A percentile compares a stretch with the other conserved stretches of the same genome.
Conservation (phyloP, 116 monocot species). For the Zostera marina region DNA sequence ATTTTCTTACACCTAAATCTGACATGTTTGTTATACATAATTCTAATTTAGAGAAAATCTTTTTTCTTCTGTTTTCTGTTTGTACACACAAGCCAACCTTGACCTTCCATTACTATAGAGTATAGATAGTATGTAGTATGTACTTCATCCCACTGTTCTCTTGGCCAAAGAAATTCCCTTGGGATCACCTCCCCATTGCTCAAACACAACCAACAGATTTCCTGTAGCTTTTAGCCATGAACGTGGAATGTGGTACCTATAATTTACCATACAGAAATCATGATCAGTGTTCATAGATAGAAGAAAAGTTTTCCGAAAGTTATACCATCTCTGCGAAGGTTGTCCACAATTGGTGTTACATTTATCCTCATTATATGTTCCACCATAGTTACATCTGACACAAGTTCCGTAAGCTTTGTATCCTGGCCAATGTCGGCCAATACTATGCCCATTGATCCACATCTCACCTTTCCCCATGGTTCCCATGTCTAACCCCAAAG, state of each 20-base stretch:
- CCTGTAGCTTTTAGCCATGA: constrained; percentile 75
- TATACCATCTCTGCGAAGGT: constrained; percentile 82
- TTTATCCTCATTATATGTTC: constrained; percentile 55
- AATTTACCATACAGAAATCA: background rate
- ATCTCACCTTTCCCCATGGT: constrained; percentile 78
- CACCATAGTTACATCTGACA: constrained; percentile 46
- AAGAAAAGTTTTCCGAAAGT: background rate
- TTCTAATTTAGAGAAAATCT: too few species aligned
- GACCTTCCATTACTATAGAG: constrained; percentile 8
- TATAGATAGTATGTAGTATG: constrained; percentile 14
- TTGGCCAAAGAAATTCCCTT: constrained; percentile 48
- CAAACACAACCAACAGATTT: constrained; percentile 75
- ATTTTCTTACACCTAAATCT: too few species aligned
- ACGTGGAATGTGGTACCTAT: constrained; percentile 89
- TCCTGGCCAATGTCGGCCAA: constrained; percentile 66
- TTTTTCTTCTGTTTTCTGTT: too few species aligned
- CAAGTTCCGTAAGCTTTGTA: constrained; percentile 36
- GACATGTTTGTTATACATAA: too few species aligned
- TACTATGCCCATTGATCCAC: constrained; percentile 71
- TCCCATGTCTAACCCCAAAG: constrained; percentile 58
- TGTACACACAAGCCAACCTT: too few species aligned
- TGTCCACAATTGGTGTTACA: constrained; percentile 72
- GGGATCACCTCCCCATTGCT: constrained; percentile 89
- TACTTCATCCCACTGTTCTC: constrained; percentile 31
- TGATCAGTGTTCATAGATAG: background rate